These are phyloP conservation scores for Pseudogymnoascus verrucosus DNA, from an alignment of 2,329 filamentous ascomycete species.

Conservation along the genomic window DNA sequence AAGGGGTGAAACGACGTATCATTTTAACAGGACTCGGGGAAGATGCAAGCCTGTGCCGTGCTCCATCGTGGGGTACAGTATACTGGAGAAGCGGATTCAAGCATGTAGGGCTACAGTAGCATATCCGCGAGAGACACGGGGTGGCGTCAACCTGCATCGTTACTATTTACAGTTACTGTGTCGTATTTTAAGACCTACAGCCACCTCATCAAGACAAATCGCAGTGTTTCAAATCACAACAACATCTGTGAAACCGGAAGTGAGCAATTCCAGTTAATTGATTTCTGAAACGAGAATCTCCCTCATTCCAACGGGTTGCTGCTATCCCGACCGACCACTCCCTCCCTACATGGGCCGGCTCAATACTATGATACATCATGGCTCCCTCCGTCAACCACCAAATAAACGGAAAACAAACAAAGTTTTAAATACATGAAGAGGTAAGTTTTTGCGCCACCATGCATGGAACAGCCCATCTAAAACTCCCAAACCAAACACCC, in stretches of 20 bases:
- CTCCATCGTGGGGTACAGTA: neutral
- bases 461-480: constrained; percentile 4
- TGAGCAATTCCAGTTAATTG: constrained; percentile 3
- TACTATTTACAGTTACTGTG: neutral
- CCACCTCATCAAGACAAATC: neutral
- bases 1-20: constrained; percentile 7
- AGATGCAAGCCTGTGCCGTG: neutral
- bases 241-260: neutral
- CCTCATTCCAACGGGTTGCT: neutral
- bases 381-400: neutral
- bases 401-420: constrained; percentile 4
- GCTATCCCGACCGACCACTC: neutral
- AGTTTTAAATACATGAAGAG: constrained; percentile 6
- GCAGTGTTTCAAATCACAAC: neutral
- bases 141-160: neutral
- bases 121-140: neutral
- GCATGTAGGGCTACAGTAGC: neutral
- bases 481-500: constrained; percentile 4
- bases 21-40: neutral
- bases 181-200: neutral
- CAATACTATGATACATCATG: constrained; percentile 2
- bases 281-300: constrained; percentile 1
- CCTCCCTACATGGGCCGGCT: neutral
- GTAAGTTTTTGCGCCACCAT: constrained; percentile 7
- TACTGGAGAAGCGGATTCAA: neutral